phyloP scores from a whole-genome alignment of 108 stramenopile species.

The Nitzschia sp. region DNA sequence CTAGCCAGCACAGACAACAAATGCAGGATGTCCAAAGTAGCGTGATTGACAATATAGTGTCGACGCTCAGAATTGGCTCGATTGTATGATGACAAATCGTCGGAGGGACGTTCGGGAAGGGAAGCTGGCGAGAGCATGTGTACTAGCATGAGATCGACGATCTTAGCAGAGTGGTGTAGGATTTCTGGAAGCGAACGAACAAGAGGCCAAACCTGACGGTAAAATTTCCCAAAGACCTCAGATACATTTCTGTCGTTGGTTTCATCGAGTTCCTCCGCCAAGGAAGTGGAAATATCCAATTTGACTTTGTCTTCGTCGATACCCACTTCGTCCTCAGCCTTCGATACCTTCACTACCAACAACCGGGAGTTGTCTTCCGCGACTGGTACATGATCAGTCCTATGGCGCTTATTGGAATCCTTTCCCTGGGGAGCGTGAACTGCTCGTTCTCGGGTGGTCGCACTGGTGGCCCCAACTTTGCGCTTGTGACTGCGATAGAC shows the following conservation, averaged over 20 bases:
- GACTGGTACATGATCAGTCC: slow-evolving; percentile 19
- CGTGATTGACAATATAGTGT: slow-evolving; percentile 65
- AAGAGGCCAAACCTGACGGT: slow-evolving; percentile 63
- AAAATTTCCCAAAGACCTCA: slow-evolving; percentile 64
- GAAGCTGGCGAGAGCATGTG: slow-evolving; percentile 59
- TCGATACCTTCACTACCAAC: slow-evolving; percentile 18
- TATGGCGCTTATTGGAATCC: slow-evolving; percentile 31
- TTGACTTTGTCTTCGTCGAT: slow-evolving; percentile 25
- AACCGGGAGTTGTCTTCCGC: slow-evolving; percentile 7
- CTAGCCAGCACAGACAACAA: slow-evolving; percentile 75
- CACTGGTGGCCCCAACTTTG: slow-evolving; percentile 52
- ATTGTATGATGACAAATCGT: not conserved
- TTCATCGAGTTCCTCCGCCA: slow-evolving; percentile 72
- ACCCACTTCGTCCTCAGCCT: slow-evolving; percentile 17
- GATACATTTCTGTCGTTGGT: slow-evolving; percentile 80
- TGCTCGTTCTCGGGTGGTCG: slow-evolving; percentile 70
- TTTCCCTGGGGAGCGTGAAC: slow-evolving; percentile 55
- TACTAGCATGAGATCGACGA: slow-evolving; percentile 60
- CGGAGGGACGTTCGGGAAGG: slow-evolving; percentile 28
- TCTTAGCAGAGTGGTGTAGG: slow-evolving; percentile 64
- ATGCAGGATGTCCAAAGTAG: slow-evolving; percentile 83
- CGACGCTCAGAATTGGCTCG: not conserved
- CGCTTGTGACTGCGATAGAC: slow-evolving; percentile 76
- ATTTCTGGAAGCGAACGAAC: slow-evolving; percentile 78
- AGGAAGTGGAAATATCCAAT: slow-evolving; percentile 50